Evolutionary conservation across 2,329 filamentous ascomycete genomes (phyloP).

Genomic region (Davidsoniella virescens): DNA sequence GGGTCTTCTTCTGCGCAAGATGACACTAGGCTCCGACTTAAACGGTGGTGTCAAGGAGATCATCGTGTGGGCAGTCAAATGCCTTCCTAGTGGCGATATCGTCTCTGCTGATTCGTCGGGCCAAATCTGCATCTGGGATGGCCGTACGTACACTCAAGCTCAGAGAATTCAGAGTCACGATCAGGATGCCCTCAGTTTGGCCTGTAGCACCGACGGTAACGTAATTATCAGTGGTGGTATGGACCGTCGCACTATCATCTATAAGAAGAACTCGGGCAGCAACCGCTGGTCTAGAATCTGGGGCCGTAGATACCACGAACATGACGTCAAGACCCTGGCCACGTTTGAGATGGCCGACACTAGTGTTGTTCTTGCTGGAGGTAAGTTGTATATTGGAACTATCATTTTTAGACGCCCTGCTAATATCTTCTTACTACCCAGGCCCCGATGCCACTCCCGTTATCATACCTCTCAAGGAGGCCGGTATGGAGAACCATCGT

Average conservation of each 20-base stretch:
- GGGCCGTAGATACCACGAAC: constrained; percentile 73
- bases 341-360: constrained; percentile 71
- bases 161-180: constrained; percentile 78
- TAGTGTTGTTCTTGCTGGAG: constrained; percentile 83
- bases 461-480: constrained; percentile 55
- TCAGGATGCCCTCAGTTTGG: constrained; percentile 80
- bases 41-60: constrained; percentile 66
- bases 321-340: constrained; percentile 91
- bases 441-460: constrained; percentile 75
- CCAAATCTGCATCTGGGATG: constrained; percentile 85
- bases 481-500: constrained; percentile 70
- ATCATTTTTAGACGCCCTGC: constrained; percentile 18
- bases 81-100: constrained; percentile 72
- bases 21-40: constrained; percentile 71
- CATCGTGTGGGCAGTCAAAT: constrained; percentile 87
- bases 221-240: constrained; percentile 81
- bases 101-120: constrained; percentile 91
- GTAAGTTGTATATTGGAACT: constrained; percentile 29
- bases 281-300: constrained; percentile 71
- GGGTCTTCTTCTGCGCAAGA: constrained; percentile 58
- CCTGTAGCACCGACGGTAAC: constrained; percentile 62
- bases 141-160: constrained; percentile 73
- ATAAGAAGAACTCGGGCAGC: constrained; percentile 47
- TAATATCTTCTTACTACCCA: constrained; percentile 21
- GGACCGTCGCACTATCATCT: constrained; percentile 73